Conservation (phyloP, 2,329 filamentous ascomycete species). For the Penicillium verrucosum region DNA sequence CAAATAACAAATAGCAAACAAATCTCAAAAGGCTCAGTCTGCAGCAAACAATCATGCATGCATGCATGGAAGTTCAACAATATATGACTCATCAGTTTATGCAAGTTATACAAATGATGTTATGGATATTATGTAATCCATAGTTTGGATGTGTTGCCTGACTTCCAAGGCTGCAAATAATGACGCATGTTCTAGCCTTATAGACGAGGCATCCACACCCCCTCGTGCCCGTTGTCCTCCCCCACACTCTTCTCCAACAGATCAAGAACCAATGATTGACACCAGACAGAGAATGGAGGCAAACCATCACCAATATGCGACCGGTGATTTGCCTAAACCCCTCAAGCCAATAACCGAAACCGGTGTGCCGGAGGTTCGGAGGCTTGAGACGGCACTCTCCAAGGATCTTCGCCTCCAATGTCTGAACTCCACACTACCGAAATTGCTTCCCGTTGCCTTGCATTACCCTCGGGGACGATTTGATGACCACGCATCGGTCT, state of each 20-base stretch:
- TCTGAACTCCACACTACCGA: slow-evolving; percentile 19
- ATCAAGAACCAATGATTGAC: slow-evolving; percentile 1
- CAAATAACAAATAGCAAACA: no score
- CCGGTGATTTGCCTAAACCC: slow-evolving; percentile 5
- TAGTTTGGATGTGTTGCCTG: no score
- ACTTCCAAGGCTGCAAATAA: not conserved
- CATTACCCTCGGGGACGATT: slow-evolving; percentile 22
- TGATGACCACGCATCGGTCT: not conserved
- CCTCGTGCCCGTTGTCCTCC: not conserved
- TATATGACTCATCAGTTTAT: no score
- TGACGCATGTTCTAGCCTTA: not conserved
- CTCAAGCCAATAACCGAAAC: slow-evolving; percentile 17
- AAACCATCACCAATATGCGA: not conserved
- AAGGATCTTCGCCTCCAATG: slow-evolving; percentile 5
- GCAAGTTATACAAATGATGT: no score
- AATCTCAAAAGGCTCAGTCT: no score
- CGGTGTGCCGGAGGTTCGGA: slow-evolving; percentile 7
- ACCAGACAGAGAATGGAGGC: not conserved
- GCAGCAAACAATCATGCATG: no score
- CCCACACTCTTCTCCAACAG: not conserved
- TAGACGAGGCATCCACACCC: not conserved
- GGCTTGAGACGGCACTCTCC: slow-evolving; percentile 18
- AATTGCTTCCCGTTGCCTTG: slow-evolving; percentile 15
- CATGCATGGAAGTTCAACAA: no score
- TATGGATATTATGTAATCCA: no score